phyloP scores from a whole-genome alignment of 805 yeast genomes.

The Suhomyces canberraensis region DNA sequence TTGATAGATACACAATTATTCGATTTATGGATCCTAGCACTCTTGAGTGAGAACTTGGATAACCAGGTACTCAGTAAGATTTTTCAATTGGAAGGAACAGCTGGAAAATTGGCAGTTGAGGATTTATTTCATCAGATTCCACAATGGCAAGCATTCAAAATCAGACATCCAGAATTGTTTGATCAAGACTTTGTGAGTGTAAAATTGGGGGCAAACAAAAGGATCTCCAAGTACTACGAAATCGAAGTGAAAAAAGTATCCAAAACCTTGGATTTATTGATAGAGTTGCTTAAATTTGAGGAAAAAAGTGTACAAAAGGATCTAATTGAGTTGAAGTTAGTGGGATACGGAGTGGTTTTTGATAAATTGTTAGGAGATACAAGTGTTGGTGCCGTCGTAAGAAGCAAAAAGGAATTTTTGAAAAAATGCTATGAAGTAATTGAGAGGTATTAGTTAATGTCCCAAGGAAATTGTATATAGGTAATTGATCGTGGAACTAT shows the following conservation, averaged over 20 bases:
- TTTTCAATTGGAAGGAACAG: slow-evolving; percentile 12
- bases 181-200: slow-evolving; percentile 2
- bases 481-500: too few species aligned
- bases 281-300: slow-evolving; percentile 5
- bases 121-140: slow-evolving; percentile 20
- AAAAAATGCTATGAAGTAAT: slow-evolving; percentile 6
- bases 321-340: slow-evolving; percentile 12
- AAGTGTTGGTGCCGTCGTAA: slow-evolving; percentile 13
- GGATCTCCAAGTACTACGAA: slow-evolving; percentile 5
- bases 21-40: slow-evolving; percentile 46
- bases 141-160: slow-evolving; percentile 24
- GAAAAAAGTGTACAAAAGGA: slow-evolving; percentile 4
- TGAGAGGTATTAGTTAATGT: slow-evolving; percentile 5
- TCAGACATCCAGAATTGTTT: slow-evolving; percentile 26
- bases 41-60: slow-evolving; percentile 18
- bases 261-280: slow-evolving; percentile 10
- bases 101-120: slow-evolving; percentile 7
- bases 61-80: slow-evolving; percentile 8
- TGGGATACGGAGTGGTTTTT: slow-evolving; percentile 14
- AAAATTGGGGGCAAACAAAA: not conserved
- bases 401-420: slow-evolving; percentile 5
- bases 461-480: too few species aligned
- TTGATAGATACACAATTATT: slow-evolving; percentile 47
- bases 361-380: slow-evolving; percentile 18
- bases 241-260: slow-evolving; percentile 11